Percentiles rank a stretch among this genome's conserved stretches.
phyloP scores from a whole-genome alignment of 75 land plant species.

The Cryptomeria japonica region DNA sequence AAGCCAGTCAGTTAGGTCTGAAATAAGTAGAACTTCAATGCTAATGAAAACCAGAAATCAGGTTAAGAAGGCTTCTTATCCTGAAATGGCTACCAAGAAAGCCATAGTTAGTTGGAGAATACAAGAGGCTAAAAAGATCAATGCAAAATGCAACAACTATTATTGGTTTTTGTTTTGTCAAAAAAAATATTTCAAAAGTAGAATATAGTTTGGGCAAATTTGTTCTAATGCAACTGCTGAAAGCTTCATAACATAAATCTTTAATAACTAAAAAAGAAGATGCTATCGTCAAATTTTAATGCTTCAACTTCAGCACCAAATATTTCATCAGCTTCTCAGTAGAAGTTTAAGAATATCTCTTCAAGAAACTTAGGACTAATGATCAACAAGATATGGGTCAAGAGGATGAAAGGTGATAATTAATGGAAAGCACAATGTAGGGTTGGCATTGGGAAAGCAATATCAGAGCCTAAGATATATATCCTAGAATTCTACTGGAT shows the following conservation, averaged over 20 bases:
- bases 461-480: slow-evolving; percentile 1
- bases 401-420: background rate
- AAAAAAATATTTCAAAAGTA: background rate
- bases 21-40: background rate
- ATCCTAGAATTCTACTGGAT: background rate
- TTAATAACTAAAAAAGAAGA: background rate
- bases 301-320: background rate
- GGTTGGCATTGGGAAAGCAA: background rate
- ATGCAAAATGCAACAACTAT: background rate
- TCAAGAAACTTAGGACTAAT: background rate
- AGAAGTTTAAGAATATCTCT: background rate
- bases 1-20: too few relatives aligned
- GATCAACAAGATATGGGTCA: background rate
- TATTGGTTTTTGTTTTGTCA: background rate
- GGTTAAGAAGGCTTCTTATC: too few relatives aligned
- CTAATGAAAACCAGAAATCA: too few relatives aligned
- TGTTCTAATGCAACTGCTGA: background rate
- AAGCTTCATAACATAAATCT: background rate
- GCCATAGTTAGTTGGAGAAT: too few relatives aligned
- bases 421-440: background rate
- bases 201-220: background rate
- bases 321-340: background rate
- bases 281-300: background rate
- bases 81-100: too few relatives aligned
- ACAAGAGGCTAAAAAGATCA: too few relatives aligned